Base-by-base conservation (phyloP, 139 green algal genomes). In the Choricystis sp. region DNA sequence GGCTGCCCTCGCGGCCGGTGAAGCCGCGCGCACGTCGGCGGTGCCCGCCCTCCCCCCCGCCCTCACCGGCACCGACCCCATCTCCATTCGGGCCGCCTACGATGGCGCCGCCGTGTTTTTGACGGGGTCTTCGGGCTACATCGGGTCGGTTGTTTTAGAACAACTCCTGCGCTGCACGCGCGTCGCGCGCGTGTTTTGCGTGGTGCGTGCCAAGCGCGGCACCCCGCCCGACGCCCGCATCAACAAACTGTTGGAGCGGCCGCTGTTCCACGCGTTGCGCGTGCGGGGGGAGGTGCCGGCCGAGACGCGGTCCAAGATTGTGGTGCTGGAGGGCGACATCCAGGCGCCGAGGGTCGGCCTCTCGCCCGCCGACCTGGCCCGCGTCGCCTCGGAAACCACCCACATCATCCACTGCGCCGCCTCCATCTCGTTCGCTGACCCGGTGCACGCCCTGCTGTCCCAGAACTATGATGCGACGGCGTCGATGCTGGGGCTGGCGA, bases 401-500 rank as follows among this genome's bases (percentile, higher is more conserved):
- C 29, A 71, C 2, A 60, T 71, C 52, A 66, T 71, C 29, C 66
- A 71, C 66, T 60, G 29, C 3, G 66, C 66, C 31, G 66, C 66
- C 30, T 52, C 40, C 40, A 52, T 52, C 40, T 52, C 40, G 9
- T 52, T 52, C 40, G 40, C 9, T 16, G 40, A 9, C 9, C 40
- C 40, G 9, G 16, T 52, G 9, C 40, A 52, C 40, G 40, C 9
- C 9, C 40, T 52, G 9, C 40, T 52, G 9, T 52, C 40, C 40
- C 40, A 61, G 48, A 72, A 72, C 66, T 72, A 64, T 52, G 9
- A 71, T 25, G 65, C 65, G 25, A 79, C 73, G 14, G 40, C 56
- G 63, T 2, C 66, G 20, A 49, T 75, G 20, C 29, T 70, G 57
- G 56, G 66, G 24, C 28, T 79, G 62, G 66, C 69, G 21, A 3